phyloP scores from a whole-genome alignment of 2,329 filamentous ascomycete species.

The Passalora sequoiae region DNA sequence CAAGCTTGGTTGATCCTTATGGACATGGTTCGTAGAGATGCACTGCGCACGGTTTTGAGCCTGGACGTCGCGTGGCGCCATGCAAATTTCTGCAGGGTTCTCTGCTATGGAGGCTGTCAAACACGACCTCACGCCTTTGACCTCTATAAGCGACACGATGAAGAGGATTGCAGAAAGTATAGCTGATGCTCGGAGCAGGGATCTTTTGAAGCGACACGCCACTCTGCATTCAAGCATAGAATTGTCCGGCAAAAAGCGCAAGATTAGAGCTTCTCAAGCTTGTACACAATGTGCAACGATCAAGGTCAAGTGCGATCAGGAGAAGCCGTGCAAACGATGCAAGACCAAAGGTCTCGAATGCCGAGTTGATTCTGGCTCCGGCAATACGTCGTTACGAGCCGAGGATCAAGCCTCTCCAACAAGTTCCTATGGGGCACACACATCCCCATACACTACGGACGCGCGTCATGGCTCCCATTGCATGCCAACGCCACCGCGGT shows the following conservation, averaged over 20 bases:
- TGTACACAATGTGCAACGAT: conserved; percentile 19
- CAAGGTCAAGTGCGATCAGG: conserved; percentile 23
- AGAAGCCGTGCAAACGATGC: conserved; percentile 22
- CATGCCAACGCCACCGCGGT: neutral
- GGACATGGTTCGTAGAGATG: neutral
- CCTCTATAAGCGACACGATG: too few species aligned
- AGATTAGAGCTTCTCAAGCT: conserved; percentile 20
- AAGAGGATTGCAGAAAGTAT: too few species aligned
- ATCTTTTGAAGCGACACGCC: conserved; percentile 20
- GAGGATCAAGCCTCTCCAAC: conserved; percentile 2
- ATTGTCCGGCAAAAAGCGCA: conserved; percentile 20
- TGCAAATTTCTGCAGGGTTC: conserved; percentile 1
- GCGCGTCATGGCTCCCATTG: neutral
- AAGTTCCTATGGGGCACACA: neutral
- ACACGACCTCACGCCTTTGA: neutral
- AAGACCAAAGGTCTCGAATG: conserved; percentile 19
- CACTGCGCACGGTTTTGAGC: neutral
- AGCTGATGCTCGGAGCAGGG: conserved; percentile 7
- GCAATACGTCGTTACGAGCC: neutral
- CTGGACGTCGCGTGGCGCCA: neutral
- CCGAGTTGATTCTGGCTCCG: conserved; percentile 13
- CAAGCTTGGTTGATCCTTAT: too few species aligned
- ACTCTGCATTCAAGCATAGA: conserved; percentile 18
- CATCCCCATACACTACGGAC: neutral
- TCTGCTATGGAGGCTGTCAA: neutral